Conservation (phyloP, 345 rosid genomes). For the Isatis tinctoria region DNA sequence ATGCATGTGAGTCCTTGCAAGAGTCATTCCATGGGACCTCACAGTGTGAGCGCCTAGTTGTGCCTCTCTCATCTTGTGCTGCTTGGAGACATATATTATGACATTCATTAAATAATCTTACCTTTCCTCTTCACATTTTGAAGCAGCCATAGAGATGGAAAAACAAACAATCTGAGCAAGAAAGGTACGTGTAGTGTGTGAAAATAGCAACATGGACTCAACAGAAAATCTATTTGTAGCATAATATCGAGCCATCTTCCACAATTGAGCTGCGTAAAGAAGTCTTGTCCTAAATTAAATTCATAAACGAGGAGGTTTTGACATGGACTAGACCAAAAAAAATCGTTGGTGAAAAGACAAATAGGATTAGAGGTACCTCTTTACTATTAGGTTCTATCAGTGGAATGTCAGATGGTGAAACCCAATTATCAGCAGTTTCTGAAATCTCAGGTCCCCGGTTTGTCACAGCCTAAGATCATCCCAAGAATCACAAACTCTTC, state of each 20-base stretch:
- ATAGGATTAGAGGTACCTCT: conserved; percentile 39
- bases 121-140: background rate
- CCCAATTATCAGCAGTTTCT: conserved; percentile 40
- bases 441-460: conserved; percentile 42
- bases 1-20: conserved; percentile 57
- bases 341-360: conserved; percentile 3
- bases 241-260: background rate
- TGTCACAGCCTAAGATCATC: conserved; percentile 40
- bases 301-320: background rate
- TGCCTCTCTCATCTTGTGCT: conserved; percentile 54
- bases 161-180: background rate
- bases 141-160: background rate
- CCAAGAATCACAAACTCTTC: conserved; percentile 12
- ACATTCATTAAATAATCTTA: background rate
- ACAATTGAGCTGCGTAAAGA: background rate
- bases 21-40: conserved; percentile 56
- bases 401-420: conserved; percentile 43
- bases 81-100: background rate
- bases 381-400: conserved; percentile 40
- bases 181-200: background rate
- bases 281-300: background rate
- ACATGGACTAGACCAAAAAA: conserved; percentile 11
- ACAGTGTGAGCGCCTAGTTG: conserved; percentile 50
- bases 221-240: background rate
- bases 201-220: background rate